These are phyloP conservation scores for Fonsecaea pugnacius DNA, from an alignment of 2,329 filamentous ascomycete genomes.

Conservation along the genomic window DNA sequence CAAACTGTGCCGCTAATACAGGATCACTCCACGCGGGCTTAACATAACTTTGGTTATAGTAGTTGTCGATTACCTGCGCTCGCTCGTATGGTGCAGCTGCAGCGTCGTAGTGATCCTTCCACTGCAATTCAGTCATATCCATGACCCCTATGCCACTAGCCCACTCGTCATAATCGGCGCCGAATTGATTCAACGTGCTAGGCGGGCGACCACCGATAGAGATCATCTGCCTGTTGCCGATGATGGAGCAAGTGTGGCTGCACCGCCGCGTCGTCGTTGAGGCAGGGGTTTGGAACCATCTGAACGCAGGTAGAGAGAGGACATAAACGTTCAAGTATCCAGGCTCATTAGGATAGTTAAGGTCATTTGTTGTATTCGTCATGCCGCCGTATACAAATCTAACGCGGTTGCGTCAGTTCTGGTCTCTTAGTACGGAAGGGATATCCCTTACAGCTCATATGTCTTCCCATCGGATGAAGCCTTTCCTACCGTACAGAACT, in stretches of 20 bases:
- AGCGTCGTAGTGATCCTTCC: background rate
- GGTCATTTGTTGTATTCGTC: background rate
- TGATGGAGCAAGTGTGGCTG: slow-evolving; percentile 1
- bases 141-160: background rate
- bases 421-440: background rate
- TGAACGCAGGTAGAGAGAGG: slow-evolving; percentile 9
- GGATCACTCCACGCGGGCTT: slow-evolving; percentile 8
- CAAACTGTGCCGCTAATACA: background rate
- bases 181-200: slow-evolving; percentile 1
- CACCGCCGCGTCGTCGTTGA: background rate
- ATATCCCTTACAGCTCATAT: slow-evolving; percentile 2
- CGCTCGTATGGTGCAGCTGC: background rate
- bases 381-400: slow-evolving; percentile 3
- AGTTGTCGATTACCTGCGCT: background rate
- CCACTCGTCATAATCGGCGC: slow-evolving; percentile 1
- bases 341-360: background rate
- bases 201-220: background rate
- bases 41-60: background rate
- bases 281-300: background rate
- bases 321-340: slow-evolving; percentile 4
- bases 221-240: slow-evolving; percentile 8
- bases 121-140: background rate
- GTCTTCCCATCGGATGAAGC: background rate
- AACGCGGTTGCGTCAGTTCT: background rate
- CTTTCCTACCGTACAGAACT: slow-evolving; percentile 1